Conservation (phyloP, 192 early-diverging fungal genomes). For the Cladochytrium replicatum region DNA sequence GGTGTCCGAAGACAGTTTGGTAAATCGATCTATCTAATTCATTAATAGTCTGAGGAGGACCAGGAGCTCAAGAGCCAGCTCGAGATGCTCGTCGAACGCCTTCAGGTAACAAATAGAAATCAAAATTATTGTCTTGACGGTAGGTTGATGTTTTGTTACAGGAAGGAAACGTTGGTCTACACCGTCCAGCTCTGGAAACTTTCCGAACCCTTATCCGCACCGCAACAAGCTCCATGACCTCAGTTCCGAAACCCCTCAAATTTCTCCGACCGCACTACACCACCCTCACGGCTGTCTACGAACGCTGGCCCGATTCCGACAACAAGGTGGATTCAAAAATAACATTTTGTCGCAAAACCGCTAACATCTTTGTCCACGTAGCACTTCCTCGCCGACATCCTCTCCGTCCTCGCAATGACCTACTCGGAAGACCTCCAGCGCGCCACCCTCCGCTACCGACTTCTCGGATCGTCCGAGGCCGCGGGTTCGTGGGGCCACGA, state of each 20-base stretch:
- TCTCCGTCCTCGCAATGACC: constrained; percentile 95
- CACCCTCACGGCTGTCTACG: constrained; percentile 56
- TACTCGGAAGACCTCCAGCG: constrained; percentile 81
- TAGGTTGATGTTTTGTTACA: constrained; percentile 13
- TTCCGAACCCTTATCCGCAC: constrained; percentile 86
- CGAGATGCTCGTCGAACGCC: constrained; percentile 86
- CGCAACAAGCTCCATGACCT: constrained; percentile 95
- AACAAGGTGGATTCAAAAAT: constrained; percentile 51
- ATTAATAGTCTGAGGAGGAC: constrained; percentile 87
- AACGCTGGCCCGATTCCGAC: constrained; percentile 60
- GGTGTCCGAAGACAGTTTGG: background rate
- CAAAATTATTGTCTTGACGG: background rate
- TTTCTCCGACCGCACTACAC: constrained; percentile 82
- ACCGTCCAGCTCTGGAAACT: constrained; percentile 77
- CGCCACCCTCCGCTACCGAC: constrained; percentile 76
- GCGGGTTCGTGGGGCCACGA: constrained; percentile 97
- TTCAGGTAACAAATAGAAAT: constrained; percentile 70
- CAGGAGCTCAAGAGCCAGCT: constrained; percentile 84
- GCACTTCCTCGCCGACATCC: constrained; percentile 82
- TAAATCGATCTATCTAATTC: constrained; percentile 1
- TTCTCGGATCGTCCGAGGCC: constrained; percentile 63
- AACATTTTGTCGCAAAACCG: background rate
- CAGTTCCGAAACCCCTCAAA: constrained; percentile 98
- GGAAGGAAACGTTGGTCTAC: constrained; percentile 63
- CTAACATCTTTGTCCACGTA: constrained; percentile 17